Evolutionary conservation across 2,329 filamentous ascomycete genomes (phyloP).

Genomic region (Fusarium multiceps): DNA sequence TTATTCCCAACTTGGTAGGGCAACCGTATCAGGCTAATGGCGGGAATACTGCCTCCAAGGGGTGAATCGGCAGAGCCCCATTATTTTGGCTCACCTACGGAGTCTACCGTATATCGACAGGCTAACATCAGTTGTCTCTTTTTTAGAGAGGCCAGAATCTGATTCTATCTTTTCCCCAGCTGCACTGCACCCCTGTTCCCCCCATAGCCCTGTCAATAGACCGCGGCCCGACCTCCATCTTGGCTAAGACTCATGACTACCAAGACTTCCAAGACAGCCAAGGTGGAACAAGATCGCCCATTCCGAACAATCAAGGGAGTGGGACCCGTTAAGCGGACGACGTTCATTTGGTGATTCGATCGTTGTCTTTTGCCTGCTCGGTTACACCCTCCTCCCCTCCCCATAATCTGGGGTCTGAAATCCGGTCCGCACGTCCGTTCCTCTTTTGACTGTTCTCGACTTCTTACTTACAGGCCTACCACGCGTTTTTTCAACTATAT

Average conservation of each 20-base stretch:
- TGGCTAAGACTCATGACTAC: slow-evolving; percentile 19
- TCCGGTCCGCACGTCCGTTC: slow-evolving; percentile 25
- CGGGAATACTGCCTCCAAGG: slow-evolving; percentile 11
- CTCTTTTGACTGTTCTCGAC: neutral
- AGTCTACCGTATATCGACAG: slow-evolving; percentile 4
- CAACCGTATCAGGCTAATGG: slow-evolving; percentile 18
- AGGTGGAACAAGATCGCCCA: slow-evolving; percentile 29
- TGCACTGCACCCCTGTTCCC: neutral
- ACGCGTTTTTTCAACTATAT: slow-evolving; percentile 21
- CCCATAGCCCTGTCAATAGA: slow-evolving; percentile 9
- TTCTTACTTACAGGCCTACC: slow-evolving; percentile 2
- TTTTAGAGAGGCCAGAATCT: neutral
- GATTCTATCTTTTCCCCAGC: slow-evolving; percentile 13
- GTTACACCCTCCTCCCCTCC: slow-evolving; percentile 1
- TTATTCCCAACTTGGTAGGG: neutral
- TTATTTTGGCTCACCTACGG: slow-evolving; percentile 9
- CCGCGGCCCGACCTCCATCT: slow-evolving; percentile 18
- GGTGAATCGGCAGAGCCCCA: slow-evolving; percentile 15
- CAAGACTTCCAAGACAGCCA: slow-evolving; percentile 33
- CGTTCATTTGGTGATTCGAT: slow-evolving; percentile 11
- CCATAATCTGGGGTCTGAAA: slow-evolving; percentile 26
- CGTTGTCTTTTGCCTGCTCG: slow-evolving; percentile 17
- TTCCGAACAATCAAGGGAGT: slow-evolving; percentile 19
- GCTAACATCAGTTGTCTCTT: slow-evolving; percentile 11
- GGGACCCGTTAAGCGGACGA: slow-evolving; percentile 2